Conservation (phyloP, 768 basidiomycete species). For the Kondoa subrosea region DNA sequence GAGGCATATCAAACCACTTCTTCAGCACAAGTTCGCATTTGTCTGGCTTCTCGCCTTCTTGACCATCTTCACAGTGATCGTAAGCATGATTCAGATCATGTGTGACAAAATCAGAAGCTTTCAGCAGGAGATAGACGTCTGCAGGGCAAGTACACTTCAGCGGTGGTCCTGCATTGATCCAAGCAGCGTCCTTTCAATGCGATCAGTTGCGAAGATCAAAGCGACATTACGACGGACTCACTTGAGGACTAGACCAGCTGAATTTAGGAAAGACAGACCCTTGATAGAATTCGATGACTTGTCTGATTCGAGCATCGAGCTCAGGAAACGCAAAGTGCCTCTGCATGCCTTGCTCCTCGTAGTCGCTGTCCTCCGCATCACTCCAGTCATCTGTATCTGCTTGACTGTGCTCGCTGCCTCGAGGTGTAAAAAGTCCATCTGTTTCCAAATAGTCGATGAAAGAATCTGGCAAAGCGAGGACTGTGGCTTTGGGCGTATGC, state of each 20-base stretch:
- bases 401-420: conserved; percentile 50
- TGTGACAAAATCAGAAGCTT: conserved; percentile 74
- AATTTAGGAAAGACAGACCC: conserved; percentile 86
- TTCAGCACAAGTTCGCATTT: conserved; percentile 58
- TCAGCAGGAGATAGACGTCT: conserved; percentile 79
- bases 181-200: conserved; percentile 61
- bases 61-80: conserved; percentile 39
- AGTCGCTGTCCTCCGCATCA: conserved; percentile 35
- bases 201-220: neutral
- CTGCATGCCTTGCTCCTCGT: conserved; percentile 29
- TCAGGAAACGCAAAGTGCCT: conserved; percentile 55
- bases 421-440: conserved; percentile 70
- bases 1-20: conserved; percentile 76
- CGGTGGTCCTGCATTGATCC: conserved; percentile 60
- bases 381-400: neutral
- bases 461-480: conserved; percentile 49
- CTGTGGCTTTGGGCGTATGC: conserved; percentile 52
- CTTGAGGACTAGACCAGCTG: conserved; percentile 88
- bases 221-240: conserved; percentile 35
- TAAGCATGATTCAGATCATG: conserved; percentile 59
- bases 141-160: conserved; percentile 72
- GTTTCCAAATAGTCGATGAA: conserved; percentile 59
- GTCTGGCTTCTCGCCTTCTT: neutral
- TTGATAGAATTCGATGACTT: conserved; percentile 44
- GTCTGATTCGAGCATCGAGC: conserved; percentile 55